A percentile compares a stretch with the other conserved stretches of the same genome.
Evolutionary conservation across 148 eudicot genomes (phyloP).

Genomic region (Tetragonia tetragonoides): DNA sequence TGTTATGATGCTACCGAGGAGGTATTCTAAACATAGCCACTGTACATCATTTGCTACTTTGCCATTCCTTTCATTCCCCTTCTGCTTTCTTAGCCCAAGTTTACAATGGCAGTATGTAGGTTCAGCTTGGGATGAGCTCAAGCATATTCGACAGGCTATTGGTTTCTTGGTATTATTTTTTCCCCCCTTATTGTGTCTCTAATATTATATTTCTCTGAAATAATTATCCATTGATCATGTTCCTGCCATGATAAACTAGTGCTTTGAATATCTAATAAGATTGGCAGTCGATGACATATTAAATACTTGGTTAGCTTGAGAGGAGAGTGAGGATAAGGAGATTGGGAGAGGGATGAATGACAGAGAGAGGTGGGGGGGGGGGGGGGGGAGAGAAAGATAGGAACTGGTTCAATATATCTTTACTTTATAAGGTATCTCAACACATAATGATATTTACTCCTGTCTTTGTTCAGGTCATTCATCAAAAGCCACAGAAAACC

Average conservation of each 20-base stretch:
- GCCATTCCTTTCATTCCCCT: not conserved
- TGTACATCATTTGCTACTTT: not conserved
- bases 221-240: not conserved
- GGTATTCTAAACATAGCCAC: constrained; percentile 32
- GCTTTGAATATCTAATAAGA: not conserved
- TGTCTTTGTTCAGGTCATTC: constrained; percentile 60
- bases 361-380: not conserved
- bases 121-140: constrained; percentile 87
- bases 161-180: constrained; percentile 70
- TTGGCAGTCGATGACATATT: not conserved
- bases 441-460: constrained; percentile 2
- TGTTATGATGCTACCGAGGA: constrained; percentile 72
- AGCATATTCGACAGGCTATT: constrained; percentile 87
- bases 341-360: not conserved
- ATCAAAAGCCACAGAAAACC: constrained; percentile 84
- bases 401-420: not conserved
- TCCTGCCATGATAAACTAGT: not conserved
- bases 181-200: not conserved
- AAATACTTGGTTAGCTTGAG: not conserved
- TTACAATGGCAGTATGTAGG: constrained; percentile 64
- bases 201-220: not conserved
- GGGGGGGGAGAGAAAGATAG: not conserved
- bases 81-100: constrained; percentile 25
- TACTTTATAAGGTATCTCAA: not conserved
- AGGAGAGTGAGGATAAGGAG: not conserved